Conservation (phyloP, 2,329 filamentous ascomycete genomes). For the Neurospora sp. region DNA sequence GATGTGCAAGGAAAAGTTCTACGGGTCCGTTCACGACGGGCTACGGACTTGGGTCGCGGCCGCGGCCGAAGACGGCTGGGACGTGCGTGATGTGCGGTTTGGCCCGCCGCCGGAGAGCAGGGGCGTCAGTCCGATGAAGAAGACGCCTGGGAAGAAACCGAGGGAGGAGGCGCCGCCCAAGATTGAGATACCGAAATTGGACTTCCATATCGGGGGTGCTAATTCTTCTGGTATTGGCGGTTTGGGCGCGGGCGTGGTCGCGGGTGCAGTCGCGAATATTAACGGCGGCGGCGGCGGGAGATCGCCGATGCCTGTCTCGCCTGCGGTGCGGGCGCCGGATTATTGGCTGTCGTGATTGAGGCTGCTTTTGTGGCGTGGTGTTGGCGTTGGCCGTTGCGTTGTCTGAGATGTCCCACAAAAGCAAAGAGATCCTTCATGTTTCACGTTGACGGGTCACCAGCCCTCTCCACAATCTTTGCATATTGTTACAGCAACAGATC, state of each 20-base stretch:
- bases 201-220: constrained; percentile 32
- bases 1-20: constrained; percentile 96
- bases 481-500: background rate
- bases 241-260: background rate
- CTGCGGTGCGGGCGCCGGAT: background rate
- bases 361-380: background rate
- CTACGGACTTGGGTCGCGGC: constrained; percentile 86
- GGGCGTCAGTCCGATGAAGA: constrained; percentile 29
- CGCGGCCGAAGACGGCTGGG: constrained; percentile 80
- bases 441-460: background rate
- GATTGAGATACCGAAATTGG: constrained; percentile 50
- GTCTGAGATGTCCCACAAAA: background rate
- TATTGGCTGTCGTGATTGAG: constrained; percentile 2
- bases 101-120: constrained; percentile 43
- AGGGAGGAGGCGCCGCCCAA: constrained; percentile 47
- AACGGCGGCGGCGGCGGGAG: background rate
- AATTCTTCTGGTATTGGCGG: background rate
- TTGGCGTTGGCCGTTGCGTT: background rate
- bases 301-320: background rate
- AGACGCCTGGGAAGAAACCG: constrained; percentile 32
- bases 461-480: background rate
- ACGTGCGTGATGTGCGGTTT: constrained; percentile 69
- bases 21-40: constrained; percentile 81
- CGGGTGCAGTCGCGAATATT: background rate
- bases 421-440: background rate